Conservation (phyloP, 805 yeast genomes). For the Hanseniaspora vineae region DNA sequence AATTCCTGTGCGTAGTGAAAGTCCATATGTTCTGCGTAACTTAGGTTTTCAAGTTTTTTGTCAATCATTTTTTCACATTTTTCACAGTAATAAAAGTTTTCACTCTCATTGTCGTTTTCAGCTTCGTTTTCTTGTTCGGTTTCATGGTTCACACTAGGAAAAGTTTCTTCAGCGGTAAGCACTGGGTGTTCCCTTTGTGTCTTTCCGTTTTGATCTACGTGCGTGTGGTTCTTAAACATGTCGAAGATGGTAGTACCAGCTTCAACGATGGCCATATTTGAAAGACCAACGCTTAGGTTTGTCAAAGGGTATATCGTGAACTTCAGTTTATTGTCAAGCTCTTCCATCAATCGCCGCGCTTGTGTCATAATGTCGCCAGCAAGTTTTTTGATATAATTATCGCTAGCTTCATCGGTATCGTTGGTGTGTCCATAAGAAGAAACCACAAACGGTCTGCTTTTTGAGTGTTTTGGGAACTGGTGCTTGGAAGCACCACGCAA, state of each 20-base stretch:
- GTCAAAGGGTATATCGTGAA: constrained; percentile 33
- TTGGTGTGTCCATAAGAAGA: background rate
- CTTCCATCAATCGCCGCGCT: constrained; percentile 31
- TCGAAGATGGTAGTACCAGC: constrained; percentile 21
- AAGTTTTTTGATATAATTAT: constrained; percentile 13
- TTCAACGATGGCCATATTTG: constrained; percentile 38
- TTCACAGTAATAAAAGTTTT: constrained; percentile 8
- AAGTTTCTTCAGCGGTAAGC: no score
- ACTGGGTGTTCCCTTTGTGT: no score
- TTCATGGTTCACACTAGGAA: no score
- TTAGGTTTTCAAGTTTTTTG: constrained; percentile 2
- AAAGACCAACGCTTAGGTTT: constrained; percentile 37
- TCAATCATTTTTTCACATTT: constrained; percentile 13
- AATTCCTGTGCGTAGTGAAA: constrained; percentile 40
- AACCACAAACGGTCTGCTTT: constrained; percentile 19
- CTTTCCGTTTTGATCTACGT: no score
- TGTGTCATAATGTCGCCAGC: constrained; percentile 17
- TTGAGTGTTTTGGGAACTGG: constrained; percentile 21
- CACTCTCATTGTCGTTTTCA: background rate
- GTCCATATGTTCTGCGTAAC: constrained; percentile 36
- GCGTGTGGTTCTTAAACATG: constrained; percentile 12
- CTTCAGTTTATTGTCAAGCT: constrained; percentile 21
- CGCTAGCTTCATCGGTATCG: constrained; percentile 8
- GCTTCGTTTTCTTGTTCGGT: background rate
- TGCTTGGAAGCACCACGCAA: constrained; percentile 19